These are phyloP conservation scores for Neonectria punicea DNA, from an alignment of 2,329 filamentous ascomycete species.

Conservation along the genomic window DNA sequence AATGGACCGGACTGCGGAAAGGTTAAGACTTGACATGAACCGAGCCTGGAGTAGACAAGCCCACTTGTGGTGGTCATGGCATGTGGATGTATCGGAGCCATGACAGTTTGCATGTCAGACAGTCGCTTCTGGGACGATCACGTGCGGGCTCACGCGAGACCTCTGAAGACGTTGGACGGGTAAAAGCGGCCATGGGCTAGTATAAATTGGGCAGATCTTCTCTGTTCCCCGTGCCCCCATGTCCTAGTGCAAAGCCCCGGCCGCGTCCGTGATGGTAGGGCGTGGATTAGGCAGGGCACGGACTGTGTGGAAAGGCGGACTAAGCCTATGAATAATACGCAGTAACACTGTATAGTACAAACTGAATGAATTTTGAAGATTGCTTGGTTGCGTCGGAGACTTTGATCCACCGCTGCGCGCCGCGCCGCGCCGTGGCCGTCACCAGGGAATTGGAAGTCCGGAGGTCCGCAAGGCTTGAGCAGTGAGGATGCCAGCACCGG, in stretches of 20 bases:
- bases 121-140: not conserved
- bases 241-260: conserved; percentile 11
- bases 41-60: not conserved
- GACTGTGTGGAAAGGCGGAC: not conserved
- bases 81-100: conserved; percentile 4
- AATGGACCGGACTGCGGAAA: too few species aligned
- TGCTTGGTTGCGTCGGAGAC: not conserved
- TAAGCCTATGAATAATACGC: not conserved
- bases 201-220: conserved; percentile 5
- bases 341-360: not conserved
- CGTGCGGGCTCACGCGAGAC: not conserved
- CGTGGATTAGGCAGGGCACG: not conserved
- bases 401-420: not conserved
- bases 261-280: conserved; percentile 18
- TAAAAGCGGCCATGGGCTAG: conserved; percentile 6
- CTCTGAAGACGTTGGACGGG: too few species aligned
- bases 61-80: not conserved
- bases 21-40: not conserved
- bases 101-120: not conserved
- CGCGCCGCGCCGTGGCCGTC: not conserved
- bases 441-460: not conserved
- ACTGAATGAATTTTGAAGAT: not conserved
- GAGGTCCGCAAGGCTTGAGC: not conserved
- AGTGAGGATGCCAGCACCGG: not conserved
- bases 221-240: conserved; percentile 15